These are phyloP conservation scores for Candida anutae DNA, from an alignment of 1,139 yeast genomes.

Conservation along the genomic window DNA sequence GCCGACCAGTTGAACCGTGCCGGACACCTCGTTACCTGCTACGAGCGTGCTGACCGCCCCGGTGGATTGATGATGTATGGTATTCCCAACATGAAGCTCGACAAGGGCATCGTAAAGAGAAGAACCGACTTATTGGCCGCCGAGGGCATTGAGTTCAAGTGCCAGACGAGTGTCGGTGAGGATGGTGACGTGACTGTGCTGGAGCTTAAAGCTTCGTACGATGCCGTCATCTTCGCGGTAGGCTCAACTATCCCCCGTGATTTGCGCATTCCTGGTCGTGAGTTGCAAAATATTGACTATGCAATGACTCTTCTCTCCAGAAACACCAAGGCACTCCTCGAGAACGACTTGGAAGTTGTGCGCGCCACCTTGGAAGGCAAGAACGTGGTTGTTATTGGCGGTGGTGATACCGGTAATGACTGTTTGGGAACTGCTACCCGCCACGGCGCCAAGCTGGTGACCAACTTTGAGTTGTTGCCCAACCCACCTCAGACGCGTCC, in stretches of 20 bases:
- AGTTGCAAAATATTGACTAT: conserved; percentile 78
- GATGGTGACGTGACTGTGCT: conserved; percentile 60
- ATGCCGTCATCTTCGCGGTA: conserved; percentile 88
- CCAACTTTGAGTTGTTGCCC: conserved; percentile 91
- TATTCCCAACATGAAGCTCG: conserved; percentile 98
- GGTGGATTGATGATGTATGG: conserved; percentile 99
- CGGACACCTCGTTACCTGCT: conserved; percentile 86
- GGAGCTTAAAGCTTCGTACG: conserved; percentile 55
- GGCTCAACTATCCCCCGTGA: conserved; percentile 98
- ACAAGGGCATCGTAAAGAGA: conserved; percentile 85
- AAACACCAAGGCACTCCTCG: conserved; percentile 86
- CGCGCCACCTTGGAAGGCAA: conserved; percentile 70
- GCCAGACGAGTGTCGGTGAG: conserved; percentile 77
- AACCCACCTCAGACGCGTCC: conserved; percentile 83
- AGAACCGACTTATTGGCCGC: conserved; percentile 87
- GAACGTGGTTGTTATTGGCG: conserved; percentile 93
- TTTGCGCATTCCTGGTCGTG: conserved; percentile 89
- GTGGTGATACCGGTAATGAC: conserved; percentile 99
- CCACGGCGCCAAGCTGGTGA: conserved; percentile 94
- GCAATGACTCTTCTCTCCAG: conserved; percentile 90
- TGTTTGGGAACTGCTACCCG: conserved; percentile 97
- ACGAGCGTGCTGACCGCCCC: conserved; percentile 89
- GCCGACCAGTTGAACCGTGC: conserved; percentile 97
- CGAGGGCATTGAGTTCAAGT: conserved; percentile 78
- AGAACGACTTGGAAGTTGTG: conserved; percentile 71